These are phyloP conservation scores for Aegilops umbellulata DNA, from an alignment of 176 grass and related monocot species.

Conservation along the genomic window DNA sequence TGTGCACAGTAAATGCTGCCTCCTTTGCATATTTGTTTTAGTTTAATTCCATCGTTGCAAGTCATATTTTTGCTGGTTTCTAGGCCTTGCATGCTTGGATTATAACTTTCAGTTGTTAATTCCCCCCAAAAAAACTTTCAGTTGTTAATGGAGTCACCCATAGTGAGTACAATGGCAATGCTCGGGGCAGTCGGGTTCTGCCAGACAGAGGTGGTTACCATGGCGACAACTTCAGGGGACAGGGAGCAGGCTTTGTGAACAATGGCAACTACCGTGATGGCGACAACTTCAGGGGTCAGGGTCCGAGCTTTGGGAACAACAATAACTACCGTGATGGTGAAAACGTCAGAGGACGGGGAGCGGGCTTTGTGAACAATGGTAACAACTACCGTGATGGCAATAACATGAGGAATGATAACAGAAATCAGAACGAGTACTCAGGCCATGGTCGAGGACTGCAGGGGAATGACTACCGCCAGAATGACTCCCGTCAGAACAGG, in stretches of 20 bases:
- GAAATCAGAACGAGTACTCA: conserved; percentile 36
- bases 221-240: conserved; percentile 42
- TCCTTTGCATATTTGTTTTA: not conserved
- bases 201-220: conserved; percentile 46
- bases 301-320: conserved; percentile 22
- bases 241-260: conserved; percentile 28
- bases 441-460: conserved; percentile 18
- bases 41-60: not conserved
- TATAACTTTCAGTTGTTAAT: conserved; percentile 56
- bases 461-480: not conserved
- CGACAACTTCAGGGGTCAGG: conserved; percentile 45
- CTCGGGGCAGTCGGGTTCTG: conserved; percentile 29
- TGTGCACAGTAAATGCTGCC: not conserved
- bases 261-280: conserved; percentile 37
- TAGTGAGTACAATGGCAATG: conserved; percentile 40
- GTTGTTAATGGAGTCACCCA: conserved; percentile 50
- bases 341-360: conserved; percentile 41
- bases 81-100: not conserved
- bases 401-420: conserved; percentile 29
- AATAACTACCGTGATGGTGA: conserved; percentile 33
- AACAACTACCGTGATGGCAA: conserved; percentile 29
- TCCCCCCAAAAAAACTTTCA: conserved; percentile 23
- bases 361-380: conserved; percentile 24
- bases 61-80: not conserved
- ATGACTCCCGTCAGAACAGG: not conserved